Base-by-base conservation (phyloP, 495 filamentous ascomycete species). In the Bacidia gigantensis region DNA sequence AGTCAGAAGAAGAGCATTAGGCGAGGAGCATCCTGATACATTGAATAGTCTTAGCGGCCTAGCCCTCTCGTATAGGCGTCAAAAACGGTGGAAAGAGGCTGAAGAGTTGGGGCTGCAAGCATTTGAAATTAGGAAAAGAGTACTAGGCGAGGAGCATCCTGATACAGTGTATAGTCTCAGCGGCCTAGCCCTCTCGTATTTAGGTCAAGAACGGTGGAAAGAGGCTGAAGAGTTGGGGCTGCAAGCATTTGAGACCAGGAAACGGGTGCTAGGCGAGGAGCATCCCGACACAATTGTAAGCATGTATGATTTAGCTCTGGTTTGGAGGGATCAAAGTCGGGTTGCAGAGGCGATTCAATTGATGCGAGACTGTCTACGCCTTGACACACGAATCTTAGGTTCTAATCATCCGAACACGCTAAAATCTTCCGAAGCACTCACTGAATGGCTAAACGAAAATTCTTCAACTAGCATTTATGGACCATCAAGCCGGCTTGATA, bases 31-130 rank as follows among this genome's bases (percentile, higher is more conserved):
- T 55, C 57, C 52, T 2, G 12, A 38, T 0, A 69, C 62, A 20
- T 56, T 67, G 17, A 23, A 12, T 22, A 64, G 52, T 46, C 45
- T 65, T 21, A 57, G 58, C 45, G 60, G 62, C 26, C 59, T 72
- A 17, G 69, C 56, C 10, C 41, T 21, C 20, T 17, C 39, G 14
- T 32, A 48, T 10, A 20, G 42, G 5, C 11, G 24, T 9, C 50
- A 47, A 43, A 51, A 47, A 2, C 56, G 53, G 9, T 50, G 42
- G 2, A 11, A 38, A 39, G 58, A 69, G 42, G 62, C 66, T 14
- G 52, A 64, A 47, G 22, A 54, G 3, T 32, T 64, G 2, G 2
- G 5, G 26, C 5, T 1, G 11, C 47, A 39, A 38, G 26, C 11
- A 3, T 0, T 29, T 22, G n/a, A 50, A 1, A 1, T 50, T 5